Conservation (phyloP, 2,329 filamentous ascomycete species). For the Gaeumannomyces sp. region DNA sequence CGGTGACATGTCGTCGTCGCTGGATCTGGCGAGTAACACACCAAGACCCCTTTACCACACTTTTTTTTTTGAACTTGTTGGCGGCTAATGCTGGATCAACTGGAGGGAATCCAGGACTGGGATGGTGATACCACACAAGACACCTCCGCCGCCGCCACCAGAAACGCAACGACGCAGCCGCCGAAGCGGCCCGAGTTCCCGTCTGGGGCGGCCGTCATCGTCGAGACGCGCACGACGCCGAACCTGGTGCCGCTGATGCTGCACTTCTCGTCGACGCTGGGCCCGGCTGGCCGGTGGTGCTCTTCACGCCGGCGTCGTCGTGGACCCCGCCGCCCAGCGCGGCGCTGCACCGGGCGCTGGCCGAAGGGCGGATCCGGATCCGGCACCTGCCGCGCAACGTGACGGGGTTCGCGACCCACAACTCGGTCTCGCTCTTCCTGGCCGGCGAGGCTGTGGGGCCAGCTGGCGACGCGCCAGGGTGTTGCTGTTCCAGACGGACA, state of each 20-base stretch:
- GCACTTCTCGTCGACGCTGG: conserved; percentile 29
- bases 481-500: conserved; percentile 33
- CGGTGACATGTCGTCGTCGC: not conserved
- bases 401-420: conserved; percentile 26
- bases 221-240: conserved; percentile 39
- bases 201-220: conserved; percentile 19
- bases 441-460: conserved; percentile 29
- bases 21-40: not conserved
- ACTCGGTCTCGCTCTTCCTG: conserved; percentile 30
- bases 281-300: conserved; percentile 36
- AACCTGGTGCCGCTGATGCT: conserved; percentile 26
- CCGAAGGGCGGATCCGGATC: conserved; percentile 28
- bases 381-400: conserved; percentile 28
- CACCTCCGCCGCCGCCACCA: too few species aligned
- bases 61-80: too few species aligned
- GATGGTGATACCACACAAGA: not conserved
- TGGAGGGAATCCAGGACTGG: not conserved
- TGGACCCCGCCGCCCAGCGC: conserved; percentile 22
- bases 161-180: not conserved
- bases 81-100: too few species aligned
- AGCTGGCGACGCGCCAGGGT: conserved; percentile 27
- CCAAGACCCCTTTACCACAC: too few species aligned
- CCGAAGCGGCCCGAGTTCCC: not conserved
- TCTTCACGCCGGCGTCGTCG: conserved; percentile 31
- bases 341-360: conserved; percentile 30